These are phyloP conservation scores for Crithidia brevicula DNA, from an alignment of 208 protist species.

Conservation along the genomic window DNA sequence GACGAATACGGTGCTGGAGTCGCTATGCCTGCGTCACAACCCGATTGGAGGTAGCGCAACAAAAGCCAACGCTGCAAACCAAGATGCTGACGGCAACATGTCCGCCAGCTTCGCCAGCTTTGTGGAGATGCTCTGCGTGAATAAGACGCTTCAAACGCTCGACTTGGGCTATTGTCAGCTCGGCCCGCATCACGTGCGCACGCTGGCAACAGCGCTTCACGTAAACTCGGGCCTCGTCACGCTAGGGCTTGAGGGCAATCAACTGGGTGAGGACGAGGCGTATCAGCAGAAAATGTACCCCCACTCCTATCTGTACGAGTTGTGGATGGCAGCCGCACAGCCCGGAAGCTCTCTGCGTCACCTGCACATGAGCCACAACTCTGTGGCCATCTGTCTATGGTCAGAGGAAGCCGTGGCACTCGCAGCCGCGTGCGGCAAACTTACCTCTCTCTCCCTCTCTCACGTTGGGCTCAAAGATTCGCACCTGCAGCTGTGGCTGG, in stretches of 20 bases:
- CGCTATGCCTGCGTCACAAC: constrained; percentile 77
- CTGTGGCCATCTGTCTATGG: constrained; percentile 54
- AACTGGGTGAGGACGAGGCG: constrained; percentile 36
- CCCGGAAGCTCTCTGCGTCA: constrained; percentile 40
- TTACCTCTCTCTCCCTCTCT: constrained; percentile 57
- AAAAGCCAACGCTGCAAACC: constrained; percentile 15
- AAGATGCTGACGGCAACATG: constrained; percentile 26
- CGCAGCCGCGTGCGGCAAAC: constrained; percentile 38
- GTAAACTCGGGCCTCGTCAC: constrained; percentile 50
- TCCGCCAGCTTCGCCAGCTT: constrained; percentile 58
- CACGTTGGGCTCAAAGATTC: constrained; percentile 43
- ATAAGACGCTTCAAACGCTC: constrained; percentile 55
- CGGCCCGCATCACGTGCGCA: constrained; percentile 41
- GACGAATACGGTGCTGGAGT: constrained; percentile 60
- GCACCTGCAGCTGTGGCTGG: constrained; percentile 56
- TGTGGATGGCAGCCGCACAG: constrained; percentile 39
- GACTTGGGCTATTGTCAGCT: constrained; percentile 79
- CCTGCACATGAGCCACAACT: constrained; percentile 71
- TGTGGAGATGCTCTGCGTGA: constrained; percentile 42
- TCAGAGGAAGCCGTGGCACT: constrained; percentile 59
- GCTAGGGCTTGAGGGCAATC: constrained; percentile 76
- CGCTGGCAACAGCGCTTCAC: constrained; percentile 43
- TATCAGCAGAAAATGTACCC: constrained; percentile 12
- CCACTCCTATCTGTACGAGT: constrained; percentile 53
- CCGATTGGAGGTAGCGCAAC: constrained; percentile 36